A percentile compares a stretch with the other conserved stretches of the same genome.
Conservation (phyloP, 2,329 filamentous ascomycete genomes). For the Hypoxylon sp. region DNA sequence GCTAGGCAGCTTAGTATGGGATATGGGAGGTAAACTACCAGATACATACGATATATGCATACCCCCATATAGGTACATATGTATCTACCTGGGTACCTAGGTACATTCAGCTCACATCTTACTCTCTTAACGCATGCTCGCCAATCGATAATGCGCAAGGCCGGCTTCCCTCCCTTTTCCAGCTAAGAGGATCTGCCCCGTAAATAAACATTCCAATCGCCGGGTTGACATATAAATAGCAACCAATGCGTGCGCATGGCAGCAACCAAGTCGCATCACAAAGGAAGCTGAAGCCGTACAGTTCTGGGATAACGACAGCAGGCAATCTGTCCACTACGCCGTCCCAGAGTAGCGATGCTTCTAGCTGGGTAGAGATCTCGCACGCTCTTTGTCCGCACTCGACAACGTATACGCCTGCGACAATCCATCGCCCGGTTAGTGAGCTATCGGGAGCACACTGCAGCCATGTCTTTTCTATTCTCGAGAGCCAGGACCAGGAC, state of each 20-base stretch:
- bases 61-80: too few relatives aligned
- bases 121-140: too few relatives aligned
- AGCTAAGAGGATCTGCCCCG: slow-evolving; percentile 27
- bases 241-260: slow-evolving; percentile 31
- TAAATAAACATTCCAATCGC: slow-evolving; percentile 45
- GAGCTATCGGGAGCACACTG: slow-evolving; percentile 16
- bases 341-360: slow-evolving; percentile 10
- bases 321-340: slow-evolving; percentile 1
- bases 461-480: slow-evolving; percentile 63
- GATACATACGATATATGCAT: too few relatives aligned
- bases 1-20: too few relatives aligned
- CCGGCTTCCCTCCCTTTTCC: slow-evolving; percentile 4
- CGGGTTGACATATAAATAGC: slow-evolving; percentile 36
- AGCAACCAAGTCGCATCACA: slow-evolving; percentile 17
- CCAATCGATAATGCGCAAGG: background rate
- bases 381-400: background rate
- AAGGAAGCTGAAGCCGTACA: slow-evolving; percentile 22
- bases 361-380: slow-evolving; percentile 7
- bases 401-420: background rate
- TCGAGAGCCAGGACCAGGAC: slow-evolving; percentile 60
- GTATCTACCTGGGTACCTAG: background rate
- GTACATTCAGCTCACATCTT: too few relatives aligned
- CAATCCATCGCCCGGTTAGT: slow-evolving; percentile 12
- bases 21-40: too few relatives aligned
- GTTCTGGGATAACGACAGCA: slow-evolving; percentile 14